A percentile compares a stretch with the other conserved stretches of the same genome.
Conservation (phyloP, 2,329 filamentous ascomycete species). For the Talaromyces verruculosus region DNA sequence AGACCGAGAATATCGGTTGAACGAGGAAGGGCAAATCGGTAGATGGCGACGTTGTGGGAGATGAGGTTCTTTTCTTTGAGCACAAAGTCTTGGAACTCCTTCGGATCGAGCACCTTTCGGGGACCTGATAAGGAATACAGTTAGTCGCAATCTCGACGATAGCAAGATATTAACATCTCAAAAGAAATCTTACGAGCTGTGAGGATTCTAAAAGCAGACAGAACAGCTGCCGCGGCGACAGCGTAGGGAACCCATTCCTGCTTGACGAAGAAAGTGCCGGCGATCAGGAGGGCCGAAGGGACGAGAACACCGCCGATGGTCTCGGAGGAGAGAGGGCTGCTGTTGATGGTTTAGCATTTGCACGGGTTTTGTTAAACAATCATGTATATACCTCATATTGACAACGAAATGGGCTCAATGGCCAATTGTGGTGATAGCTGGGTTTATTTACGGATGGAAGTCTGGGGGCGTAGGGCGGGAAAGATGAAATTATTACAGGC, state of each 20-base stretch:
- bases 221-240: slow-evolving; percentile 61
- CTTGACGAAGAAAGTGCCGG: slow-evolving; percentile 77
- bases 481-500: background rate
- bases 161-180: slow-evolving; percentile 25
- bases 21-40: slow-evolving; percentile 84
- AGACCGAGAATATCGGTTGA: slow-evolving; percentile 83
- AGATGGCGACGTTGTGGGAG: slow-evolving; percentile 98
- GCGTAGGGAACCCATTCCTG: slow-evolving; percentile 73
- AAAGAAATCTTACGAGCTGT: slow-evolving; percentile 60
- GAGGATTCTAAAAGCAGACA: slow-evolving; percentile 72
- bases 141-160: slow-evolving; percentile 20
- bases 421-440: background rate
- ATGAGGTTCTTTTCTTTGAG: slow-evolving; percentile 93
- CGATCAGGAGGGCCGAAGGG: slow-evolving; percentile 73
- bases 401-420: slow-evolving; percentile 3
- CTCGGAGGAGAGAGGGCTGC: slow-evolving; percentile 39
- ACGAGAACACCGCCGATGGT: slow-evolving; percentile 81
- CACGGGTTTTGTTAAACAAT: background rate
- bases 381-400: slow-evolving; percentile 23
- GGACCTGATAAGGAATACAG: slow-evolving; percentile 54
- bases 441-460: background rate
- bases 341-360: background rate
- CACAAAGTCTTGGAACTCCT: slow-evolving; percentile 85
- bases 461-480: background rate
- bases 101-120: slow-evolving; percentile 81